Conservation (phyloP, 1,284 basidiomycete genomes). For the Exobasidium cylindrosporum region DNA sequence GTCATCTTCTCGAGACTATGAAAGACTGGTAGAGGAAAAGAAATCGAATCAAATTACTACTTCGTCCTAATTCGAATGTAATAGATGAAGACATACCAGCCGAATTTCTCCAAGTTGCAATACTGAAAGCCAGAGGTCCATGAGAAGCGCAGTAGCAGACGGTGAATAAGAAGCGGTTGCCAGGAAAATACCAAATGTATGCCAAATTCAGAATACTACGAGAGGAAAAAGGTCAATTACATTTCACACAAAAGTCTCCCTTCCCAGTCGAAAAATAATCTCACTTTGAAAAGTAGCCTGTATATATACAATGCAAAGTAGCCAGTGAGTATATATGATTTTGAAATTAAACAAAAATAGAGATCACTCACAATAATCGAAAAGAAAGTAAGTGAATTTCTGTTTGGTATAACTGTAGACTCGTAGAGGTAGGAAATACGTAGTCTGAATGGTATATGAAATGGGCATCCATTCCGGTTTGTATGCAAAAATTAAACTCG, state of each 20-base stretch:
- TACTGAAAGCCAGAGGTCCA: constrained; percentile 80
- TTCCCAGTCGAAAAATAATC: too few relatives aligned
- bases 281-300: constrained; percentile 18
- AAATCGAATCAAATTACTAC: too few relatives aligned
- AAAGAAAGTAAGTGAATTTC: constrained; percentile 84
- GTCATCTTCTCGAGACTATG: constrained; percentile 83
- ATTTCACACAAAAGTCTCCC: too few relatives aligned
- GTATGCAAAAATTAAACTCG: constrained; percentile 76
- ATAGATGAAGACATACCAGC: too few relatives aligned
- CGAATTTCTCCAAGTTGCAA: constrained; percentile 93
- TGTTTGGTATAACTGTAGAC: constrained; percentile 62
- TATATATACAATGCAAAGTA: background rate
- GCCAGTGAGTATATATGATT: background rate
- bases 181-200: constrained; percentile 60
- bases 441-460: constrained; percentile 70
- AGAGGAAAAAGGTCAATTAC: too few relatives aligned
- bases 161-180: constrained; percentile 36
- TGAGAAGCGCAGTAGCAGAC: constrained; percentile 41
- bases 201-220: constrained; percentile 81
- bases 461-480: constrained; percentile 73
- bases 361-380: constrained; percentile 9
- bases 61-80: too few relatives aligned
- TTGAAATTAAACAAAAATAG: background rate
- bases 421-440: constrained; percentile 76
- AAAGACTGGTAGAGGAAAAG: too few relatives aligned